Conservation (phyloP, 1,284 basidiomycete genomes). For the Phenoliferia sp. region DNA sequence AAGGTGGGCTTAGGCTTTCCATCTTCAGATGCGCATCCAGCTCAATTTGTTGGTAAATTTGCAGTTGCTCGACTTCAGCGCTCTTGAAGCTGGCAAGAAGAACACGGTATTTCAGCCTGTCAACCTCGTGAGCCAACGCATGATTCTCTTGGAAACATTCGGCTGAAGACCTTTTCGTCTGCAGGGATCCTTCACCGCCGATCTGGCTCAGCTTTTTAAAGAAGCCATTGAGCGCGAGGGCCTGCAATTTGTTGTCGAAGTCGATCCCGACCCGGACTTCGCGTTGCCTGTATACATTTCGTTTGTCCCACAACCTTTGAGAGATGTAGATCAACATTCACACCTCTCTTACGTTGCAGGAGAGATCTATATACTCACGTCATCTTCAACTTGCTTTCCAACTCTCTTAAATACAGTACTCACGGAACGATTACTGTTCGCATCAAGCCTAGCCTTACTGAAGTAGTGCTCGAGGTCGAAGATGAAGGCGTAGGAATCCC, state of each 20-base stretch:
- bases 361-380: slow-evolving; percentile 48
- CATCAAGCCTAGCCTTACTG: slow-evolving; percentile 10
- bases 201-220: slow-evolving; percentile 45
- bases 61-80: background rate
- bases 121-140: slow-evolving; percentile 34
- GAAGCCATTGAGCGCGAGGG: slow-evolving; percentile 37
- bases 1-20: slow-evolving; percentile 31
- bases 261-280: slow-evolving; percentile 38
- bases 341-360: background rate
- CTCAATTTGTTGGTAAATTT: background rate
- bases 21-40: background rate
- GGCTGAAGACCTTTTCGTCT: background rate
- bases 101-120: background rate
- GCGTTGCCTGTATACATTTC: slow-evolving; percentile 39
- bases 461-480: slow-evolving; percentile 36
- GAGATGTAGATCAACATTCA: slow-evolving; percentile 11
- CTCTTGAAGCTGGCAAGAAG: background rate
- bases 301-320: slow-evolving; percentile 2
- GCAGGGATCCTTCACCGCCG: slow-evolving; percentile 37
- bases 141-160: too few relatives aligned
- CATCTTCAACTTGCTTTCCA: slow-evolving; percentile 36
- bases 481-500: slow-evolving; percentile 48
- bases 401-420: slow-evolving; percentile 35
- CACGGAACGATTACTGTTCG: background rate
- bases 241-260: slow-evolving; percentile 42